Evolutionary conservation across 202 grass and related monocot genomes (phyloP), one percentile per base, ranked within the genome.

Genomic region (Musa balbisiana): DNA sequence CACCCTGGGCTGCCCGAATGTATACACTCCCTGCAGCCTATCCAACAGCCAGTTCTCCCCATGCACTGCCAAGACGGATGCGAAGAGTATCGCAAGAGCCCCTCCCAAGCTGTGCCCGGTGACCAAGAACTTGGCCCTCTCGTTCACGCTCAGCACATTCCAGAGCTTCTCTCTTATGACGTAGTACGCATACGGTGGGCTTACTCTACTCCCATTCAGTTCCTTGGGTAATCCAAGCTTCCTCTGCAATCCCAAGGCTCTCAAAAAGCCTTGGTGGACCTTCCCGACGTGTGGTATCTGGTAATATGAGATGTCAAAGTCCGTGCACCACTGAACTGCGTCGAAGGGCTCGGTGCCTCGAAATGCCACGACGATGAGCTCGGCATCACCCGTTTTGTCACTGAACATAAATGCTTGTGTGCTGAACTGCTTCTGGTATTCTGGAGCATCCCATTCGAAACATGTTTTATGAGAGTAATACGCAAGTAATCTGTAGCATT

Each of bases 281-380:
- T 81, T 86, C 58, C 92, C 89, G 11, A 77, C 76, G 1, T 73
- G 56, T 0, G 87, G 80, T 64, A 96, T 64, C 78, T 81, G 80
- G 74, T 90, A 96, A 85, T 85, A 88, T 27, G 92, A 92, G 75
- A 92, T 85, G 82, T 96, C 92, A 26, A 96, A 73, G 80, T 96
- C 89, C 19, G 78, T 78, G 81, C 80, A 78, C 93, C 90, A 96
- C 62, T 88, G 83, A 74, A 83, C 51, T 26, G 87, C 87, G 76
- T 92, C 74, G 82, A 92, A 96, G n/a, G 87, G 87, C 73, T 86
- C 81, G 10, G 93, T 96, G 71, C 93, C 93, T 8, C 85, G 54
- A 75, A 92, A 96, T 55, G 93, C 82, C 66, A 96, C 78, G 63
- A 96, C 83, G 11, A 84, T 83, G 52, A 96, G 77, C 59, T 49